Percentiles rank a stretch among this genome's conserved stretches.
These are phyloP conservation scores for Spiraea crenata DNA, from an alignment of 331 rosid genomes.

Conservation along the genomic window DNA sequence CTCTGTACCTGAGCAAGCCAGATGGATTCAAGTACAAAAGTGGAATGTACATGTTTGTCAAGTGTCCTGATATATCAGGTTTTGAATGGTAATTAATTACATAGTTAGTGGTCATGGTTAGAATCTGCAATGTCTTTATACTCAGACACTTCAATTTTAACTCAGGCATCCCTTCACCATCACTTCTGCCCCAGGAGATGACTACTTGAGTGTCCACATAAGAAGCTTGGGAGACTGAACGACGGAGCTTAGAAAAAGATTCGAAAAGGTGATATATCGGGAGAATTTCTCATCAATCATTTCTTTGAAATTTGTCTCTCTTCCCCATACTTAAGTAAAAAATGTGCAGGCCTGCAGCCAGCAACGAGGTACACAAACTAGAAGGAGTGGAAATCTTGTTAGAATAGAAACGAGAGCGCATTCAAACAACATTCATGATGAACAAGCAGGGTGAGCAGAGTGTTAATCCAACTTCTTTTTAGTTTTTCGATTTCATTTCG, in stretches of 20 bases:
- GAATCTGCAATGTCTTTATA: conserved; percentile 9
- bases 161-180: conserved; percentile 94
- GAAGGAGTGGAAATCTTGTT: conserved; percentile 46
- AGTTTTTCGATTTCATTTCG: neutral
- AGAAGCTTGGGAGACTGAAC: conserved; percentile 88
- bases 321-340: conserved; percentile 17
- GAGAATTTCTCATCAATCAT: neutral
- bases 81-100: conserved; percentile 69
- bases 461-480: neutral
- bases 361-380: conserved; percentile 38
- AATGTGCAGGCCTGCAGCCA: conserved; percentile 53
- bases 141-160: conserved; percentile 5
- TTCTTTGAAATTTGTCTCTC: neutral
- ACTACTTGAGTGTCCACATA: conserved; percentile 83
- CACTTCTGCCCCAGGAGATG: conserved; percentile 95
- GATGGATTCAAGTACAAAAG: conserved; percentile 72
- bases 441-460: conserved; percentile 40
- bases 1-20: conserved; percentile 79
- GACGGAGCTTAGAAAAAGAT: conserved; percentile 56
- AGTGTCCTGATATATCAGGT: conserved; percentile 76
- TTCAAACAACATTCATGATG: conserved; percentile 11
- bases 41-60: conserved; percentile 86
- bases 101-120: conserved; percentile 1
- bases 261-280: conserved; percentile 44
- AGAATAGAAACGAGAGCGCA: conserved; percentile 59